Conservation (phyloP, 2,329 filamentous ascomycete genomes). For the Emergomyces africanus region DNA sequence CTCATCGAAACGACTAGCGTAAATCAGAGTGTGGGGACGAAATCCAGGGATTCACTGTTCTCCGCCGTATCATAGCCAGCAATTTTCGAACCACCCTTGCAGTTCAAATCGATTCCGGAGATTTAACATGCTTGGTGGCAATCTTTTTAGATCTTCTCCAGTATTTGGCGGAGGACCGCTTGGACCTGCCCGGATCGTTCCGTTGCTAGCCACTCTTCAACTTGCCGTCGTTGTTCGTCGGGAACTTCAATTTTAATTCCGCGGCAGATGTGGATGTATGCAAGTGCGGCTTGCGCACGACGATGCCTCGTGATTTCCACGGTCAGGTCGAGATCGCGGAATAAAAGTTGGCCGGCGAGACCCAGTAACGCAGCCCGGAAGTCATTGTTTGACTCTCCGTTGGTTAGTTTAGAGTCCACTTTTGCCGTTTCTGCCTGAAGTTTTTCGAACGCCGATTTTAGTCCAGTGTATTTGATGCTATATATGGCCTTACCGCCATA, state of each 20-base stretch:
- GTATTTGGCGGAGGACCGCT: conserved; percentile 19
- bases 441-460: conserved; percentile 21
- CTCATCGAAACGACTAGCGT: background rate
- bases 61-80: background rate
- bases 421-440: conserved; percentile 17
- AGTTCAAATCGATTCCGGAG: background rate
- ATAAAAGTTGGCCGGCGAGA: conserved; percentile 20
- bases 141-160: conserved; percentile 1
- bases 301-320: conserved; percentile 26
- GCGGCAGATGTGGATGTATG: conserved; percentile 20
- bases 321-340: conserved; percentile 21
- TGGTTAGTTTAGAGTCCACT: background rate
- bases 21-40: background rate
- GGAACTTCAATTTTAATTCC: conserved; percentile 12
- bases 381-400: conserved; percentile 10
- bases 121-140: background rate
- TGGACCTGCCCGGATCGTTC: conserved; percentile 30
- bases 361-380: conserved; percentile 17
- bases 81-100: background rate
- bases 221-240: conserved; percentile 12
- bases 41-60: background rate
- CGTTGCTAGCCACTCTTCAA: conserved; percentile 23
- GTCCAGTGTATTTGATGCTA: conserved; percentile 22
- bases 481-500: conserved; percentile 24
- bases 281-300: conserved; percentile 24